Evolutionary conservation across 2,329 filamentous ascomycete genomes (phyloP).

Genomic region (Samsoniella hepiali): DNA sequence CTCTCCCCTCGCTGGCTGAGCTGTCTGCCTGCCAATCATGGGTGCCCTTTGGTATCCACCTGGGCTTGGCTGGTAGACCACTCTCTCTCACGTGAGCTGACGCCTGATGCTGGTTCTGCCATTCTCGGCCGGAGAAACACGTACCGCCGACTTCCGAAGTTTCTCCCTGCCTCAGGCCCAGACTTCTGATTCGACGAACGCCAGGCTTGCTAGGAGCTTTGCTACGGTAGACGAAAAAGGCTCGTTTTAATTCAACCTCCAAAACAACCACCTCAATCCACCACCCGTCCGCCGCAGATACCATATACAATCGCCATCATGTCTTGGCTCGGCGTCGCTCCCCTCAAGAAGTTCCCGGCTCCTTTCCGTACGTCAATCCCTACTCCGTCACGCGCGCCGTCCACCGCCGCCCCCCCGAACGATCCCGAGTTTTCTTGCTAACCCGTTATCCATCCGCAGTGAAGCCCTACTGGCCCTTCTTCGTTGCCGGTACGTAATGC

Average conservation of each 20-base stretch:
- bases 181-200: conserved; percentile 15
- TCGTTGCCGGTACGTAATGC: conserved; percentile 76
- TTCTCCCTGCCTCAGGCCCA: conserved; percentile 14
- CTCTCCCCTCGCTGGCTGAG: conserved; percentile 7
- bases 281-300: conserved; percentile 35
- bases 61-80: neutral
- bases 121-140: conserved; percentile 9
- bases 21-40: conserved; percentile 3
- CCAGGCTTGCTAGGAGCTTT: conserved; percentile 15
- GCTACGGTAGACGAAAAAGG: conserved; percentile 17
- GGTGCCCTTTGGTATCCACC: neutral
- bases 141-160: conserved; percentile 13
- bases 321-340: conserved; percentile 66
- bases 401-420: conserved; percentile 5
- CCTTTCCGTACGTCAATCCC: conserved; percentile 67
- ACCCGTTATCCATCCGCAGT: conserved; percentile 51
- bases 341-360: conserved; percentile 75
- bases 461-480: conserved; percentile 90
- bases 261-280: conserved; percentile 30
- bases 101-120: neutral
- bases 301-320: conserved; percentile 53
- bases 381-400: conserved; percentile 12
- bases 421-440: conserved; percentile 16
- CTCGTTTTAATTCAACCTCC: conserved; percentile 20
- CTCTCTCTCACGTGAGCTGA: conserved; percentile 12